phyloP scores from a whole-genome alignment of 2,329 filamentous ascomycete species.

The Calonectria leucothoes region DNA sequence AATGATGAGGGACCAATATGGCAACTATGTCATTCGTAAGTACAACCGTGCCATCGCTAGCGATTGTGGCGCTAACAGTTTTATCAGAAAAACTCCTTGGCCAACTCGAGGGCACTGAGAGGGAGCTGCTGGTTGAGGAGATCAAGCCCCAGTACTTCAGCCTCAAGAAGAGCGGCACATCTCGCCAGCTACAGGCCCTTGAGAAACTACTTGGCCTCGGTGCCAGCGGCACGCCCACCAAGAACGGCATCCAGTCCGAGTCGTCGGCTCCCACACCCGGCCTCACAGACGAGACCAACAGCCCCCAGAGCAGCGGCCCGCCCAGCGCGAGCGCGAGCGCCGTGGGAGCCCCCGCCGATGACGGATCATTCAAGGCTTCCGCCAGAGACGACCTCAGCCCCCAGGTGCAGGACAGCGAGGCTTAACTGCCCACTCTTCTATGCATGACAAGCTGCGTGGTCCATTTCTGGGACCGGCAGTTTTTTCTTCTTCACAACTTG shows the following conservation, averaged over 20 bases:
- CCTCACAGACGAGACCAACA: constrained; percentile 76
- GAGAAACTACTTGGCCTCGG: constrained; percentile 47
- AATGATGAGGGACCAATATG: constrained; percentile 91
- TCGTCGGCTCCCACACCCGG: constrained; percentile 72
- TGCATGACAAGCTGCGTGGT: neutral
- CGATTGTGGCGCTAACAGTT: constrained; percentile 26
- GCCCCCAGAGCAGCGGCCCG: constrained; percentile 73
- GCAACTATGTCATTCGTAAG: constrained; percentile 97
- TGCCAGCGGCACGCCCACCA: constrained; percentile 34
- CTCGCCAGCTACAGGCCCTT: constrained; percentile 66
- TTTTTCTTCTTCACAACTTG: constrained; percentile 21
- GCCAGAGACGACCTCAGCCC: constrained; percentile 27
- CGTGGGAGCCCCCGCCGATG: constrained; percentile 50
- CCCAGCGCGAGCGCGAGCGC: constrained; percentile 73
- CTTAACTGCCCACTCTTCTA: constrained; percentile 28
- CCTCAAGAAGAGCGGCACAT: constrained; percentile 73
- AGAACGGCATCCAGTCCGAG: constrained; percentile 54
- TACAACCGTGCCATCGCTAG: constrained; percentile 41
- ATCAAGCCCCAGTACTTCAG: constrained; percentile 71
- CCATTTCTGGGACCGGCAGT: neutral
- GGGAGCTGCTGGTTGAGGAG: constrained; percentile 69
- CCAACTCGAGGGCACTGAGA: constrained; percentile 70
- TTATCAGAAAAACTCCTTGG: constrained; percentile 80
- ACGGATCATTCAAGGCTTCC: constrained; percentile 40
- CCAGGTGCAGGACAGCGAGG: constrained; percentile 47